phyloP scores from a whole-genome alignment of 164 flowering plant genomes.

The Saururus chinensis region DNA sequence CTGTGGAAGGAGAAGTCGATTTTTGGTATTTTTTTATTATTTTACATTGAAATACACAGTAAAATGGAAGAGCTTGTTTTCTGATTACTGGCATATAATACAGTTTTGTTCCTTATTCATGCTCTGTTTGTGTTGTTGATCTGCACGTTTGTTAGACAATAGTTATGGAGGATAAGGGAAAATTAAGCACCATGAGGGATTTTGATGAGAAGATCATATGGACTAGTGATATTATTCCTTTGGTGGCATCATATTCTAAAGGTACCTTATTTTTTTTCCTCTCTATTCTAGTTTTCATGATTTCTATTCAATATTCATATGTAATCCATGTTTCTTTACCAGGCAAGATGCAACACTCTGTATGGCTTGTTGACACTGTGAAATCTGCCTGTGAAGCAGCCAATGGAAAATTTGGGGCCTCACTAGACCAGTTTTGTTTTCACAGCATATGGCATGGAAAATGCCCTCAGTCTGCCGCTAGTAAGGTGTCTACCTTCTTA shows the following conservation, averaged over 20 bases:
- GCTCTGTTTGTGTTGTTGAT: background rate
- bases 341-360: constrained; percentile 92
- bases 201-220: constrained; percentile 90
- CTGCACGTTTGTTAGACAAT: constrained; percentile 30
- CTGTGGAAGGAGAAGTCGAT: too few relatives aligned
- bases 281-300: background rate
- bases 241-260: constrained; percentile 80
- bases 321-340: constrained; percentile 8
- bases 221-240: constrained; percentile 76
- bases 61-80: background rate
- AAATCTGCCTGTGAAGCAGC: constrained; percentile 27
- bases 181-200: constrained; percentile 56
- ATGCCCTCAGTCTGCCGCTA: constrained; percentile 71
- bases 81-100: background rate
- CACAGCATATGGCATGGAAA: constrained; percentile 93
- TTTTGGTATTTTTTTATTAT: too few relatives aligned
- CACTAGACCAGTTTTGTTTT: constrained; percentile 43
- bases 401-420: constrained; percentile 26
- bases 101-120: too few relatives aligned
- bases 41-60: too few relatives aligned
- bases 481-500: constrained; percentile 46
- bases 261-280: constrained; percentile 25
- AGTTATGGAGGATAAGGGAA: constrained; percentile 74
- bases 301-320: background rate
- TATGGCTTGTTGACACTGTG: constrained; percentile 60